Base-by-base conservation (phyloP, 805 yeast genomes). In the Kregervanrija pseudodelftensis region DNA sequence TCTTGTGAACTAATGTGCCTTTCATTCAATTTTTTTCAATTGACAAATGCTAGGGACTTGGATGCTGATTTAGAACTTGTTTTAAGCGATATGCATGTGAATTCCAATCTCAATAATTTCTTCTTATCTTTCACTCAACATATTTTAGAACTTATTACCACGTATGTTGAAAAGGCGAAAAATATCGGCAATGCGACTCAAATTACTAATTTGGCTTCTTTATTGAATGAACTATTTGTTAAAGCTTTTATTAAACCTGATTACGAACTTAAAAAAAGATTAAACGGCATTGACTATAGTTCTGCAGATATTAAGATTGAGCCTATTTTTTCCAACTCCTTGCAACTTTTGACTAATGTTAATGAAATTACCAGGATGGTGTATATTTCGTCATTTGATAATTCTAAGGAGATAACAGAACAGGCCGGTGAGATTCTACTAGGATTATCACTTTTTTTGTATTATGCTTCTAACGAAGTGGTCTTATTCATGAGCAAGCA, bases 371-470 rank as follows among this genome's bases (percentile, higher is more conserved):
- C 56, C 14, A 50, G 49, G 32, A 42, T 17, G 31, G 13, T 47
- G 11, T 44, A 40, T 13, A 37, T 33, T 11, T 11, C 43, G 15
- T 30, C 40, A 9, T 28, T 22, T 9, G 44, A 42, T 5, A 32
- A 36, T 11, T 30, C 36, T 22, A 31, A 35, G 10, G 30, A 31
- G 7, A 32, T 39, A 13, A 28, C 14, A 5, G 8, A n/a, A 8
- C 35, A 37, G 5, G 53, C 51, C 14, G 40, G 47, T 30, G 52
- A 53, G 8, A 45, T 52, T n/a, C 36, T 57, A 8, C 15, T 50
- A 15, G 51, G 51, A 1, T 40, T 60, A 4, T 52, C 64, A 11
- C 37, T 50, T 4, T 55, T 61, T 37, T 34, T 60, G 9, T 61
- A 61, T 43, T 59, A 57, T 44, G 36, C 51, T 15, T 39, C 52